phyloP scores from a whole-genome alignment of 371 early-diverging fungal species.

The Apophysomyces ossiformis region DNA sequence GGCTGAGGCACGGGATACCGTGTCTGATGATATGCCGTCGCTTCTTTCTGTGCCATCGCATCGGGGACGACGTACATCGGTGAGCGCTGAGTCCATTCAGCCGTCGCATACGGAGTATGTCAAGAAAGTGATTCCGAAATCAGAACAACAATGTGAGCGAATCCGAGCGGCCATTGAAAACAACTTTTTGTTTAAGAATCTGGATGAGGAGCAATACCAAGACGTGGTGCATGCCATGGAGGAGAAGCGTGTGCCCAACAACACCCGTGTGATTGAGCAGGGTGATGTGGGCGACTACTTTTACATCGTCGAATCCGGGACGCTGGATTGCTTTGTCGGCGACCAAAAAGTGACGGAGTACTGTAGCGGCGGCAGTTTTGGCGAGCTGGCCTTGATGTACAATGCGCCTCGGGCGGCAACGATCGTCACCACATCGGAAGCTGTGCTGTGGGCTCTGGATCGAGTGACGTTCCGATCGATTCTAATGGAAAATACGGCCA shows the following conservation, averaged over 20 bases:
- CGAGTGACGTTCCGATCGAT: slow-evolving; percentile 81
- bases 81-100: slow-evolving; percentile 96
- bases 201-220: slow-evolving; percentile 94
- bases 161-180: slow-evolving; percentile 80
- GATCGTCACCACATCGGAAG: slow-evolving; percentile 68
- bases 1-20: slow-evolving; percentile 39
- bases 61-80: slow-evolving; percentile 90
- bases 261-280: slow-evolving; percentile 89
- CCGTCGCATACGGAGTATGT: slow-evolving; percentile 81
- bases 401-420: slow-evolving; percentile 91
- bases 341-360: slow-evolving; percentile 70
- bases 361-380: slow-evolving; percentile 77
- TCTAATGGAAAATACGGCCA: slow-evolving; percentile 74
- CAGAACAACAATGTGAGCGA: slow-evolving; percentile 79
- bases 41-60: slow-evolving; percentile 66
- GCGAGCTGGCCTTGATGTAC: slow-evolving; percentile 92
- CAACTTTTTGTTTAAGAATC: slow-evolving; percentile 91
- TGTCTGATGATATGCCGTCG: slow-evolving; percentile 28
- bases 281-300: slow-evolving; percentile 97
- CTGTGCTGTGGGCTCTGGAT: slow-evolving; percentile 85
- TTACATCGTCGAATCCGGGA: slow-evolving; percentile 96
- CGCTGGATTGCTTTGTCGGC: slow-evolving; percentile 89
- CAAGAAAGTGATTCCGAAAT: slow-evolving; percentile 86
- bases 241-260: slow-evolving; percentile 78
- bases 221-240: slow-evolving; percentile 98